Evolutionary conservation across 169 alveolate genomes (phyloP).

Genomic region (Babesia divergens): DNA sequence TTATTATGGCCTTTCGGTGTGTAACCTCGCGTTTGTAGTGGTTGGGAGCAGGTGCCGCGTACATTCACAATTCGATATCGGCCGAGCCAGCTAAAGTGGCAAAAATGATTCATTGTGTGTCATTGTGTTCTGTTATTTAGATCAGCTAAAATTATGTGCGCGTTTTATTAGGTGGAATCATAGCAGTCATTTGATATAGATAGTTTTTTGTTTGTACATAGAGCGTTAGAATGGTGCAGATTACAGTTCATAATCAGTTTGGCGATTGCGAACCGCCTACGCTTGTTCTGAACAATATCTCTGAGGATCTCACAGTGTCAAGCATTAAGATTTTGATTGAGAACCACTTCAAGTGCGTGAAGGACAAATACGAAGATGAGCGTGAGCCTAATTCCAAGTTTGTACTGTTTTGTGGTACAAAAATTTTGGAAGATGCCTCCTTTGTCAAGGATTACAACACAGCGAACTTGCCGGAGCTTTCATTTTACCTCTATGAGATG

Average conservation of each 20-base stretch:
- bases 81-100: background rate
- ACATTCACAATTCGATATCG: background rate
- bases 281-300: slow-evolving; percentile 22
- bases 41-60: background rate
- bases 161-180: background rate
- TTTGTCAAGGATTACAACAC: slow-evolving; percentile 34
- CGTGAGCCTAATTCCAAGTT: slow-evolving; percentile 21
- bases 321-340: slow-evolving; percentile 12
- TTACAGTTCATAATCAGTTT: slow-evolving; percentile 27
- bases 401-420: slow-evolving; percentile 47
- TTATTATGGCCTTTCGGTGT: no score
- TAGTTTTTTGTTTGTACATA: background rate
- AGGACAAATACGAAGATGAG: background rate
- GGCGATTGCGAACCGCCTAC: slow-evolving; percentile 40
- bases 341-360: slow-evolving; percentile 28
- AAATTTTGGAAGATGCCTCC: slow-evolving; percentile 11
- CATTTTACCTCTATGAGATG: slow-evolving; percentile 37
- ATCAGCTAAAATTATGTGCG: background rate
- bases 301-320: slow-evolving; percentile 26
- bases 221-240: slow-evolving; percentile 34
- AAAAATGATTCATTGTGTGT: background rate
- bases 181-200: background rate
- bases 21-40: no score
- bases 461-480: slow-evolving; percentile 27
- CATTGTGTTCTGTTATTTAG: background rate